Percentiles rank a stretch among this genome's conserved stretches.
Conservation (phyloP, 768 basidiomycete genomes). For the Hericium erinaceus region DNA sequence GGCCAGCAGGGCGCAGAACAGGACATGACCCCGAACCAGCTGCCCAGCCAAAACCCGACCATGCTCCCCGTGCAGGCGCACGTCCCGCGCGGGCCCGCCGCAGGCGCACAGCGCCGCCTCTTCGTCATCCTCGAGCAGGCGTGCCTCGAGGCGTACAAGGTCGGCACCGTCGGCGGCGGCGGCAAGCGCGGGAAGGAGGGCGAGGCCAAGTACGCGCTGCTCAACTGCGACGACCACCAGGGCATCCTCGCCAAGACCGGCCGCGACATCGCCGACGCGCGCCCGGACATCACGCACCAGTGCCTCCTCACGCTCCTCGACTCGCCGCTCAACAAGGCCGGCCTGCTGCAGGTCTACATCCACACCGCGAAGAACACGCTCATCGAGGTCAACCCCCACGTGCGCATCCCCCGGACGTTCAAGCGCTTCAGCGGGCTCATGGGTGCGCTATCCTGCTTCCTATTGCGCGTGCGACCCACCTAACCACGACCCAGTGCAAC, state of each 20-base stretch:
- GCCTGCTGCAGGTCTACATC: conserved; percentile 93
- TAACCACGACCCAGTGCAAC: conserved; percentile 58
- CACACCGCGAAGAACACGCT: conserved; percentile 94
- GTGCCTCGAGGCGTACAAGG: conserved; percentile 90
- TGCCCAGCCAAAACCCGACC: conserved; percentile 48
- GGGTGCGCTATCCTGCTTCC: conserved; percentile 44
- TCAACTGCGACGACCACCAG: conserved; percentile 99
- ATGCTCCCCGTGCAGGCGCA: conserved; percentile 81
- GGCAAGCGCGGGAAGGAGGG: conserved; percentile 47
- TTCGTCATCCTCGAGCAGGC: conserved; percentile 92
- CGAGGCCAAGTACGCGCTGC: conserved; percentile 90
- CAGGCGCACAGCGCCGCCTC: conserved; percentile 50
- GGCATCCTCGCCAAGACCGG: conserved; percentile 97
- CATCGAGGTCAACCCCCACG: conserved; percentile 97
- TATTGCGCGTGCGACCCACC: neutral
- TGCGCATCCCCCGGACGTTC: conserved; percentile 95
- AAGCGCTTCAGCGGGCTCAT: conserved; percentile 98
- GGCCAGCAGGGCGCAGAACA: neutral
- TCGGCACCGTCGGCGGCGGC: conserved; percentile 49
- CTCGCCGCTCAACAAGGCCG: conserved; percentile 97
- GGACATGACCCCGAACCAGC: neutral
- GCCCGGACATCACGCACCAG: conserved; percentile 99
- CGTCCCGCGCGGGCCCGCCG: conserved; percentile 49
- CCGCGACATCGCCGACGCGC: conserved; percentile 96
- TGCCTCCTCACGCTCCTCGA: conserved; percentile 94